Evolutionary conservation across 441 rosid species (phyloP).

Genomic region (Rhodomyrtus psidioides): DNA sequence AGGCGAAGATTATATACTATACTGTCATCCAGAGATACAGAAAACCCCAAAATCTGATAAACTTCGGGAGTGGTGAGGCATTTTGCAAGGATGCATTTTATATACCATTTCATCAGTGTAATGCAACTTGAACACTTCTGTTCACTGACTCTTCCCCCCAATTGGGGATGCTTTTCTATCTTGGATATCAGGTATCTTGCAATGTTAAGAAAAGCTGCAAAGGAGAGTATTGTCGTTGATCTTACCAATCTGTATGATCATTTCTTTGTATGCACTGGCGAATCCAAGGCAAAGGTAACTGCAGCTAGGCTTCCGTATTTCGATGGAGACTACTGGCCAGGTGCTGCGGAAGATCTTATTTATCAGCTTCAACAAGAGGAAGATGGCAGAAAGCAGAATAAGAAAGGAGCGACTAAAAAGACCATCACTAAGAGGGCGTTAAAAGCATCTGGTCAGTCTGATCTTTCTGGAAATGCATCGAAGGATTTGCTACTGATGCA

Average conservation of each 20-base stretch:
- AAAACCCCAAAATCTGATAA: conserved; percentile 99
- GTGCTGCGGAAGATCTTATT: conserved; percentile 98
- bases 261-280: conserved; percentile 80
- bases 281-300: conserved; percentile 89
- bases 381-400: conserved; percentile 89
- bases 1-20: conserved; percentile 98
- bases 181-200: conserved; percentile 67
- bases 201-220: conserved; percentile 85
- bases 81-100: neutral
- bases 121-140: neutral
- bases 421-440: conserved; percentile 90
- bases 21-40: conserved; percentile 99
- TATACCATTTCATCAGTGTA: neutral
- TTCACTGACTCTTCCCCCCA: neutral
- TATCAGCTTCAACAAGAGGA: conserved; percentile 95
- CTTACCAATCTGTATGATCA: conserved; percentile 91
- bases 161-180: neutral
- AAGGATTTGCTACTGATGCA: conserved; percentile 96
- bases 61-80: conserved; percentile 88
- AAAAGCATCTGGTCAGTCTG: conserved; percentile 97
- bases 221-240: conserved; percentile 84
- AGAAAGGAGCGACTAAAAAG: conserved; percentile 84
- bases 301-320: conserved; percentile 99
- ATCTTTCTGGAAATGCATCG: conserved; percentile 91
- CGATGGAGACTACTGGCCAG: conserved; percentile 99